These are phyloP conservation scores for Neocucurbitaria cava DNA, from an alignment of 2,329 filamentous ascomycete species.

Conservation along the genomic window DNA sequence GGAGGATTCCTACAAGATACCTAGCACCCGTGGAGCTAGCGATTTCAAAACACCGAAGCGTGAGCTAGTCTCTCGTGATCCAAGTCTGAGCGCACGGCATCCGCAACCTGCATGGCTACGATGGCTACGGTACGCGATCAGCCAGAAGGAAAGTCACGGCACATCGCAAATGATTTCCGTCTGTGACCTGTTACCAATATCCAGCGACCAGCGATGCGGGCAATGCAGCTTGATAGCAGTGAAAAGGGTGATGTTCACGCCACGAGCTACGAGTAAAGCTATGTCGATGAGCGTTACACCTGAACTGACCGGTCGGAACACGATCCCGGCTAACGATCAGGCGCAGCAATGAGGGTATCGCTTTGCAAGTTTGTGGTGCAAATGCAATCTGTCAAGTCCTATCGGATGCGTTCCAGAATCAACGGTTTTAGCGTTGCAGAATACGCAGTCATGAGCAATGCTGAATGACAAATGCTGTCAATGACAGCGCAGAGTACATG, in stretches of 20 bases:
- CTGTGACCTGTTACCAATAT: background rate
- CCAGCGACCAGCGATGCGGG: background rate
- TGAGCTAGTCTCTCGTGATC: background rate
- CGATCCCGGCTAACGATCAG: background rate
- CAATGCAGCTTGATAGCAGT: background rate
- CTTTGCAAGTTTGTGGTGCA: background rate
- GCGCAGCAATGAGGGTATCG: background rate
- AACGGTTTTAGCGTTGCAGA: background rate
- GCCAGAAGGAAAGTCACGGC: background rate
- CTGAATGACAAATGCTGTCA: background rate
- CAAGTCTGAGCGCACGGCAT: background rate
- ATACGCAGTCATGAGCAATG: background rate
- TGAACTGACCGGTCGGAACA: background rate
- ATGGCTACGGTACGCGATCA: background rate
- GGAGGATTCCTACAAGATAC: background rate
- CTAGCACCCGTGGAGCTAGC: background rate
- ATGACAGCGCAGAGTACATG: background rate
- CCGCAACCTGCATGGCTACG: background rate
- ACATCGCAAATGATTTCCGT: background rate
- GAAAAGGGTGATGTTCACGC: background rate
- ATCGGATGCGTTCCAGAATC: background rate
- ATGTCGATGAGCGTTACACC: background rate
- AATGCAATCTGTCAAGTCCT: background rate
- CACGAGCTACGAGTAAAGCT: background rate
- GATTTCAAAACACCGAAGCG: background rate